Evolutionary conservation across 208 protist species (phyloP).

Genomic region (Blastocrithidia nonstop): DNA sequence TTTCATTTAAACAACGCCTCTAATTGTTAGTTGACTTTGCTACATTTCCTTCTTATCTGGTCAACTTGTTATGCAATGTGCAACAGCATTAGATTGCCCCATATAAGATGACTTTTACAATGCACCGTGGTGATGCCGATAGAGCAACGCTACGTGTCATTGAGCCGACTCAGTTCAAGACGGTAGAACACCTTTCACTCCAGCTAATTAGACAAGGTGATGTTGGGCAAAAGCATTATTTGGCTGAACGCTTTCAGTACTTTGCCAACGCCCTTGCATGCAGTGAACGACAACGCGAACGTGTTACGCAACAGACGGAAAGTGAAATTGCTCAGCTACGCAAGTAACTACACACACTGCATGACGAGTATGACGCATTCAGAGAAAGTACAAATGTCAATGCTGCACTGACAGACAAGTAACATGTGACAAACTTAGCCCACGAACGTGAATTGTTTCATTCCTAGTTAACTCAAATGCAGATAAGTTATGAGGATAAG

Average conservation of each 20-base stretch:
- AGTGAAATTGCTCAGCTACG: slow-evolving; percentile 16
- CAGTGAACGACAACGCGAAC: slow-evolving; percentile 6
- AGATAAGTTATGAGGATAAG: slow-evolving; percentile 12
- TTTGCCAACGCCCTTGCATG: slow-evolving; percentile 25
- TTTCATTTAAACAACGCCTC: slow-evolving; percentile 48
- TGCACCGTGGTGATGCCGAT: slow-evolving; percentile 4
- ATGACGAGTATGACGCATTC: background rate
- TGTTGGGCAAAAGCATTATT: slow-evolving; percentile 62
- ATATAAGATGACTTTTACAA: slow-evolving; percentile 31
- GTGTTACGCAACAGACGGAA: slow-evolving; percentile 6
- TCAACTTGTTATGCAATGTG: slow-evolving; percentile 32
- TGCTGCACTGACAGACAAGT: slow-evolving; percentile 9
- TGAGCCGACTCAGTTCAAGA: slow-evolving; percentile 57
- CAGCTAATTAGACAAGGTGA: slow-evolving; percentile 62
- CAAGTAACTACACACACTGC: slow-evolving; percentile 11
- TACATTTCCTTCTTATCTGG: slow-evolving; percentile 65
- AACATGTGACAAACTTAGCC: slow-evolving; percentile 9
- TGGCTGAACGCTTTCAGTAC: slow-evolving; percentile 67
- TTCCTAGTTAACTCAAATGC: no score
- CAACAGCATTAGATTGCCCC: slow-evolving; percentile 25
- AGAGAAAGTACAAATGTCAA: slow-evolving; percentile 8
- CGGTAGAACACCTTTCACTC: slow-evolving; percentile 73
- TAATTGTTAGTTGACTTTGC: slow-evolving; percentile 75
- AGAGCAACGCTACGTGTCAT: slow-evolving; percentile 45
- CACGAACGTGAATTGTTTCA: no score